Percentiles rank a stretch among this genome's conserved stretches.
Evolutionary conservation across 148 eudicot genomes (phyloP).

Genomic region (Rhododendron mucronatum): DNA sequence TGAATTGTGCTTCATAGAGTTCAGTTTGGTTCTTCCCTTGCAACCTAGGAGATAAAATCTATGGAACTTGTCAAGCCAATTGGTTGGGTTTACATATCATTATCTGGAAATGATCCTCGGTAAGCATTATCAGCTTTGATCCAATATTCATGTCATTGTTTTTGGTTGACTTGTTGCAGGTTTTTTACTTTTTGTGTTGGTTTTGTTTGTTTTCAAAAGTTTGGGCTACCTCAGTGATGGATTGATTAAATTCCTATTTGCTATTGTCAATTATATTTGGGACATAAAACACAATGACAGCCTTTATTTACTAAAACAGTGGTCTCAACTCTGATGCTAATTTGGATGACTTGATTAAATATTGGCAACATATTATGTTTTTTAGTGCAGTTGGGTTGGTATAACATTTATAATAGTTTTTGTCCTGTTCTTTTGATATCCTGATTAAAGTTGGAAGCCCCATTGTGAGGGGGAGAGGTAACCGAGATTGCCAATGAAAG

Average conservation of each 20-base stretch:
- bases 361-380: neutral
- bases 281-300: neutral
- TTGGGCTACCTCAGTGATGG: neutral
- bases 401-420: neutral
- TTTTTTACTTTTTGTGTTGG: neutral
- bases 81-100: conserved; percentile 80
- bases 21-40: conserved; percentile 13
- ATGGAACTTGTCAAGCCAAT: conserved; percentile 86
- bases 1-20: conserved; percentile 1
- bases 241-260: neutral
- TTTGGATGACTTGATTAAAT: neutral
- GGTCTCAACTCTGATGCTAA: neutral
- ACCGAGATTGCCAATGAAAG: neutral
- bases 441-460: neutral
- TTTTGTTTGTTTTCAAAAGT: neutral
- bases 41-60: conserved; percentile 69
- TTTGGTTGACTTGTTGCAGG: neutral
- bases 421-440: neutral
- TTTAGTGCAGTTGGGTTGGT: neutral
- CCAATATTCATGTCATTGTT: neutral
- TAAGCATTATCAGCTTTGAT: conserved; percentile 24
- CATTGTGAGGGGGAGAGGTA: neutral
- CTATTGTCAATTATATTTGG: neutral
- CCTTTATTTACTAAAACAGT: neutral
- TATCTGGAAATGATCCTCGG: conserved; percentile 94